Conservation (phyloP, 352 stramenopile species). For the Peronospora destructor region DNA sequence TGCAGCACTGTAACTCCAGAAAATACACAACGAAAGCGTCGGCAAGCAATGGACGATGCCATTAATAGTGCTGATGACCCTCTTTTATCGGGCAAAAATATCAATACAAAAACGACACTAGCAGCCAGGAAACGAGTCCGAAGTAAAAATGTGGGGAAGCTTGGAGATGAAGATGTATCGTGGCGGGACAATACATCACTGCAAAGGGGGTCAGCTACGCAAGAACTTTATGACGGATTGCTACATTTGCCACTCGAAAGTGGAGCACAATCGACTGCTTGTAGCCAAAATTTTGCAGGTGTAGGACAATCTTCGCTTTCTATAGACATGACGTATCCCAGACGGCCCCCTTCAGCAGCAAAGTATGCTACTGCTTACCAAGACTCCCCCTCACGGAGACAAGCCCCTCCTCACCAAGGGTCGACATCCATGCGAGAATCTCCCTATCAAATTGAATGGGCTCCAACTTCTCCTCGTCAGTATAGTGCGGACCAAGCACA, state of each 20-base stretch:
- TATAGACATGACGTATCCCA: neutral
- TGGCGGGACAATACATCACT: too few species aligned
- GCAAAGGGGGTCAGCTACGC: too few species aligned
- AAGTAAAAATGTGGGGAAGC: conserved; percentile 2
- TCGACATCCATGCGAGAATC: neutral
- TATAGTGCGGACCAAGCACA: conserved; percentile 2
- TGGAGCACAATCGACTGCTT: neutral
- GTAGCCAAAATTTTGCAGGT: neutral
- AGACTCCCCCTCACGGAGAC: neutral
- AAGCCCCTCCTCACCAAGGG: neutral
- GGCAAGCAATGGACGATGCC: neutral
- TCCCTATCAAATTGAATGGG: neutral
- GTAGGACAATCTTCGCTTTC: conserved; percentile 4
- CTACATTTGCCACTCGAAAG: neutral
- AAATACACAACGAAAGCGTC: neutral
- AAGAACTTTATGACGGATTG: neutral
- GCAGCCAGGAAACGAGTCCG: neutral
- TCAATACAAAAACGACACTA: neutral
- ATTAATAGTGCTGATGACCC: conserved; percentile 4
- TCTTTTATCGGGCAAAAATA: neutral
- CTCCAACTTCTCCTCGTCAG: conserved; percentile 4
- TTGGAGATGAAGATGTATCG: too few species aligned
- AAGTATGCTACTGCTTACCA: neutral
- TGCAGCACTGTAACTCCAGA: neutral
- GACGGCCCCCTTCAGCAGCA: neutral